These are phyloP conservation scores for Phytophthora palmivora DNA, from an alignment of 352 stramenopile genomes.

Conservation along the genomic window DNA sequence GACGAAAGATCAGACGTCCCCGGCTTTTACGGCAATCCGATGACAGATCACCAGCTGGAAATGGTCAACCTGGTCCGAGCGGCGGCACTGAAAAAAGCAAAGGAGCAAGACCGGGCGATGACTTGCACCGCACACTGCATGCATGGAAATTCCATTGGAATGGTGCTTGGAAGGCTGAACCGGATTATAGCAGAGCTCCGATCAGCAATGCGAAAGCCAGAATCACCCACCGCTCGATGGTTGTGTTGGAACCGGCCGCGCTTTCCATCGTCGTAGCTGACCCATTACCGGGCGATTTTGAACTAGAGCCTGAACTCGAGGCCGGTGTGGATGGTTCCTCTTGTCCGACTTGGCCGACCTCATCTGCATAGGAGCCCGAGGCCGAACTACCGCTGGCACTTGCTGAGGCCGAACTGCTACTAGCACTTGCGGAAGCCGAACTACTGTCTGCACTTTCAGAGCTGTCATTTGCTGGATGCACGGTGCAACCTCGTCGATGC, in stretches of 20 bases:
- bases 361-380: slow-evolving; percentile 12
- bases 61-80: slow-evolving; percentile 5
- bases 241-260: slow-evolving; percentile 15
- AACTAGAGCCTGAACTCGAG: slow-evolving; percentile 19
- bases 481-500: slow-evolving; percentile 8
- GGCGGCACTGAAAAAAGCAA: too few species aligned
- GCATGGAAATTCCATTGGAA: slow-evolving; percentile 6
- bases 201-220: slow-evolving; percentile 27
- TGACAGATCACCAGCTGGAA: slow-evolving; percentile 26
- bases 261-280: slow-evolving; percentile 25
- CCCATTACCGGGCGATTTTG: slow-evolving; percentile 1
- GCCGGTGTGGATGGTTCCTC: slow-evolving; percentile 16
- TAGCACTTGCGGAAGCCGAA: too few species aligned
- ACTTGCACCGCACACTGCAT: too few species aligned
- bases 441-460: slow-evolving; percentile 13
- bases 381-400: too few species aligned
- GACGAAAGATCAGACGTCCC: too few species aligned
- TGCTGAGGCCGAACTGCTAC: too few species aligned
- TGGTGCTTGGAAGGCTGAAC: slow-evolving; percentile 6
- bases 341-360: slow-evolving; percentile 18
- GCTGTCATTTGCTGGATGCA: slow-evolving; percentile 19
- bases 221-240: slow-evolving; percentile 18
- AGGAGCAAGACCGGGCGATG: too few species aligned
- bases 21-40: slow-evolving; percentile 21
- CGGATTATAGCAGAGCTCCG: slow-evolving; percentile 23